These are phyloP conservation scores for Hirschfeldia incana DNA, from an alignment of 345 rosid genomes.

Conservation along the genomic window DNA sequence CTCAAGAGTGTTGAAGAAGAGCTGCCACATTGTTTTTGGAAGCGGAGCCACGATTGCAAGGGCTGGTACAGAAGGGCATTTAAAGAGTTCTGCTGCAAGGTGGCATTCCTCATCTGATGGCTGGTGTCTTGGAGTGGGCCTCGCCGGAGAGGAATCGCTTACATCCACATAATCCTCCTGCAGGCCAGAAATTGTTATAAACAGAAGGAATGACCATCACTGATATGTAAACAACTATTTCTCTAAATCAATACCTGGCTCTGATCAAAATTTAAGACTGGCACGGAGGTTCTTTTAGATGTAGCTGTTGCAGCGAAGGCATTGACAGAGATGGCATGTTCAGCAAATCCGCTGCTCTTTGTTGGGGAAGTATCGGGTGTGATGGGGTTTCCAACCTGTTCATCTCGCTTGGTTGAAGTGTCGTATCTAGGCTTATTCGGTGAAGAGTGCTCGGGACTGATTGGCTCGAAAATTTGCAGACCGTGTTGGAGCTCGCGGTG, in stretches of 20 bases:
- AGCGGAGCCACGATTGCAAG: not conserved
- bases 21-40: not conserved
- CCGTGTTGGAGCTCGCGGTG: no score
- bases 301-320: not conserved
- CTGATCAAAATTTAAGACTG: not conserved
- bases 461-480: no score
- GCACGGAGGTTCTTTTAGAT: not conserved
- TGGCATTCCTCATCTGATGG: no score
- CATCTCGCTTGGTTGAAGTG: not conserved
- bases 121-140: not conserved
- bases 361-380: not conserved
- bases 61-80: not conserved
- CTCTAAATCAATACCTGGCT: not conserved
- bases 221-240: no score
- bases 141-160: not conserved
- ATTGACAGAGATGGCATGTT: not conserved
- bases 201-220: no score
- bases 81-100: not conserved
- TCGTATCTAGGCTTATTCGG: not conserved
- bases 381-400: no score
- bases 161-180: no score
- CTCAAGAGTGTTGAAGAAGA: not conserved
- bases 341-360: no score
- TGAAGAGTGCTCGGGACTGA: no score
- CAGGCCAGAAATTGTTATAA: no score